Conservation (phyloP, 73 alveolate genomes). For the Uronychia binucleata region DNA sequence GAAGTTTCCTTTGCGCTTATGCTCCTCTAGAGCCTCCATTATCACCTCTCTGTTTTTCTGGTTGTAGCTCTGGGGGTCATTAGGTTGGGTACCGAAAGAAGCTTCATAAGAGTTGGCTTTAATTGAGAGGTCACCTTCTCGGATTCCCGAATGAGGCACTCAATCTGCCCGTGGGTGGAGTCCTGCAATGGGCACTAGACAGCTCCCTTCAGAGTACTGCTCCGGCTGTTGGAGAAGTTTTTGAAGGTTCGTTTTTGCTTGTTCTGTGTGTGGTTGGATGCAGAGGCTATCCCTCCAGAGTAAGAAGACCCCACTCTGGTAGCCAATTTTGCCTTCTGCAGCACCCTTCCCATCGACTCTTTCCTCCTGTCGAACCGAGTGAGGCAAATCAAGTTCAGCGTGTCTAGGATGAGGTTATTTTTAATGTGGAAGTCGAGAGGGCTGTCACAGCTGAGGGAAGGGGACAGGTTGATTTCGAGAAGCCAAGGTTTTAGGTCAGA, state of each 20-base stretch:
- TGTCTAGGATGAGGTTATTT: constrained; percentile 72
- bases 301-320: constrained; percentile 20
- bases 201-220: background rate
- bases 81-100: too few relatives aligned
- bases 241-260: too few relatives aligned
- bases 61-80: background rate
- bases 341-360: constrained; percentile 52
- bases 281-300: background rate
- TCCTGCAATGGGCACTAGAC: background rate
- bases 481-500: constrained; percentile 87
- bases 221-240: background rate
- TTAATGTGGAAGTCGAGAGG: constrained; percentile 80
- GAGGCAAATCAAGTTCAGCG: constrained; percentile 80
- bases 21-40: constrained; percentile 42
- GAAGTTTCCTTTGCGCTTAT: constrained; percentile 32
- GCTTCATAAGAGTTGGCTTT: constrained; percentile 2
- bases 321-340: constrained; percentile 43
- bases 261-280: background rate
- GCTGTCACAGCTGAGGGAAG: constrained; percentile 82
- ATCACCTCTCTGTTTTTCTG: constrained; percentile 5
- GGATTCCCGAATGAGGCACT: constrained; percentile 6
- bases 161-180: background rate
- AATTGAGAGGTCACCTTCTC: background rate
- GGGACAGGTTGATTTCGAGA: constrained; percentile 87
- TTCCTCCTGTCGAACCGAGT: constrained; percentile 63